Conservation (phyloP, 345 rosid genomes). For the Erucastrum elatum region DNA sequence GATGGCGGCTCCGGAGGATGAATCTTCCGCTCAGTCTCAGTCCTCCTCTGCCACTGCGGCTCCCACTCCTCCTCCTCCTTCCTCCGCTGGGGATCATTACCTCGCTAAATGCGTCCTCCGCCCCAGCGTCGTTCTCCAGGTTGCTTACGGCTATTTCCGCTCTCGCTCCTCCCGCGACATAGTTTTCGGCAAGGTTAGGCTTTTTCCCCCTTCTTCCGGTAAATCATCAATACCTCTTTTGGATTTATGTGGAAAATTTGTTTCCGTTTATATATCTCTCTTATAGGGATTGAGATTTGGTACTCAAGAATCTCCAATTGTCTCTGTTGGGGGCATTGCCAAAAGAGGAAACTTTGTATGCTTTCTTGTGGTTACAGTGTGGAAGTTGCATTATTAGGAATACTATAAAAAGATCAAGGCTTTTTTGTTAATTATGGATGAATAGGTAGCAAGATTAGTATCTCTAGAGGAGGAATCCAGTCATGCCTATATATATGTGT, state of each 20-base stretch:
- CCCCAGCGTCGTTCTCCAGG: slow-evolving; percentile 86
- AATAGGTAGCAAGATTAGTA: neutral
- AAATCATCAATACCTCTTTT: neutral
- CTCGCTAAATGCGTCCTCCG: slow-evolving; percentile 88
- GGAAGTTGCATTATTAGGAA: neutral
- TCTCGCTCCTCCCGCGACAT: slow-evolving; percentile 63
- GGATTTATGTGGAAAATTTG: neutral
- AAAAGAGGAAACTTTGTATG: neutral
- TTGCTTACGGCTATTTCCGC: slow-evolving; percentile 79
- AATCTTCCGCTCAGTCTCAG: slow-evolving; percentile 72
- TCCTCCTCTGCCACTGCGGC: slow-evolving; percentile 55
- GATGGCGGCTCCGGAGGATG: slow-evolving; percentile 97
- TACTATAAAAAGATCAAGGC: neutral
- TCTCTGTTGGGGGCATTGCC: slow-evolving; percentile 13
- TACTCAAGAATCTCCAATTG: slow-evolving; percentile 11
- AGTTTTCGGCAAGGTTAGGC: slow-evolving; percentile 81
- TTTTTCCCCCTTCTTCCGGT: neutral
- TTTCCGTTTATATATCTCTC: neutral
- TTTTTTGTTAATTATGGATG: neutral
- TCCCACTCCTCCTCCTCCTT: slow-evolving; percentile 44
- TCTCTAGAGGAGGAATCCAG: neutral
- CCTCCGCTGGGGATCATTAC: slow-evolving; percentile 59
- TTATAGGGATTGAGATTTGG: slow-evolving; percentile 24
- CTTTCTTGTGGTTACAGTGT: slow-evolving; percentile 14
- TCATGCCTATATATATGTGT: neutral